These are phyloP conservation scores for Mycena belliarum DNA, from an alignment of 768 basidiomycete species.

Conservation along the genomic window DNA sequence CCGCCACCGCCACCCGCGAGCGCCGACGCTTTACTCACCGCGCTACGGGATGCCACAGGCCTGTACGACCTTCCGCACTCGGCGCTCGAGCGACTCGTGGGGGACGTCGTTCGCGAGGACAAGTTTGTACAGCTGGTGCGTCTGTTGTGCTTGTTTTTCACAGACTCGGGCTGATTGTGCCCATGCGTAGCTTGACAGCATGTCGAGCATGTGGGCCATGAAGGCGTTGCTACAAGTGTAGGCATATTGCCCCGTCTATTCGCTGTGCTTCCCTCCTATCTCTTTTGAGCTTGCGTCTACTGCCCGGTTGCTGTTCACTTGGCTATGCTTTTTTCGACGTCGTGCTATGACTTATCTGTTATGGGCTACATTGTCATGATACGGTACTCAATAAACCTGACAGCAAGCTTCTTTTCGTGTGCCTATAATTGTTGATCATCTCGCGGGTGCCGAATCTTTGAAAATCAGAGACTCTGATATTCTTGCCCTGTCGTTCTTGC, in stretches of 20 bases:
- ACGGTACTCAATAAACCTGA: too few species aligned
- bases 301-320: neutral
- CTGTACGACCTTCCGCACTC: slow-evolving; percentile 55
- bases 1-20: slow-evolving; percentile 27
- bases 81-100: slow-evolving; percentile 58
- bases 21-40: slow-evolving; percentile 31
- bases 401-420: too few species aligned
- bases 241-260: too few species aligned
- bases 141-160: neutral
- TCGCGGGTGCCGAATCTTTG: too few species aligned
- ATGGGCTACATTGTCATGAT: too few species aligned
- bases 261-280: too few species aligned
- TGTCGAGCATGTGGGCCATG: slow-evolving; percentile 55
- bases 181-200: slow-evolving; percentile 47
- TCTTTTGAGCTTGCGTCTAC: neutral
- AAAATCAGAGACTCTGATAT: too few species aligned
- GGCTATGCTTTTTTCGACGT: too few species aligned
- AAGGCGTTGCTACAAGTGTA: slow-evolving; percentile 30
- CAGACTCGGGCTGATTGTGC: neutral
- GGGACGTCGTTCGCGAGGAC: slow-evolving; percentile 68
- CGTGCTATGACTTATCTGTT: too few species aligned
- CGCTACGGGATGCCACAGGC: slow-evolving; percentile 44
- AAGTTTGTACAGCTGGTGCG: slow-evolving; percentile 76
- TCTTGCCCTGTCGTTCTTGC: too few species aligned
- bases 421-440: too few species aligned